These are phyloP conservation scores for Acanthamoeba castellanii DNA, from an alignment of 208 protist genomes.

Conservation along the genomic window DNA sequence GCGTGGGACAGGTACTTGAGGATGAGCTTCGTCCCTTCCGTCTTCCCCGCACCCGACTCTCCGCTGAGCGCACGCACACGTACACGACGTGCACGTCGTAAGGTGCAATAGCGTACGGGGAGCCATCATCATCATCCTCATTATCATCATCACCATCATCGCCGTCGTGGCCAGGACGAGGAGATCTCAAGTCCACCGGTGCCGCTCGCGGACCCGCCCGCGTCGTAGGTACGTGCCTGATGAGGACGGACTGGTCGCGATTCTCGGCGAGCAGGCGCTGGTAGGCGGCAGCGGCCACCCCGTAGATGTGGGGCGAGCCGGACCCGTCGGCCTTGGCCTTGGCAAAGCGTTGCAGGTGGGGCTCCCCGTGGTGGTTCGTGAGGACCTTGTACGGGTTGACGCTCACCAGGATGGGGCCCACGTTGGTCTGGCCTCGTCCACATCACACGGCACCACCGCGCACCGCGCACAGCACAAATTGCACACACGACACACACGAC, in stretches of 20 bases:
- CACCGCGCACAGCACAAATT: too few species aligned
- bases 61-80: too few species aligned
- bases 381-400: conserved; percentile 20
- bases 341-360: neutral
- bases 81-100: too few species aligned
- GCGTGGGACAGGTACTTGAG: conserved; percentile 87
- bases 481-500: neutral
- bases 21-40: conserved; percentile 89
- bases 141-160: too few species aligned
- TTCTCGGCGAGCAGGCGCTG: conserved; percentile 77
- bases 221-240: conserved; percentile 73
- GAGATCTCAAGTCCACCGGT: too few species aligned
- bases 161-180: too few species aligned
- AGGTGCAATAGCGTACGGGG: neutral
- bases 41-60: conserved; percentile 89
- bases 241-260: conserved; percentile 82
- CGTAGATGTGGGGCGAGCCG: conserved; percentile 83
- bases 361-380: neutral
- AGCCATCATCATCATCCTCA: too few species aligned
- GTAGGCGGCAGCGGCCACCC: conserved; percentile 82
- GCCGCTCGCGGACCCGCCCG: too few species aligned
- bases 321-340: conserved; percentile 42
- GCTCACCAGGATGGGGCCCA: neutral
- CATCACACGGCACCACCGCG: too few species aligned
- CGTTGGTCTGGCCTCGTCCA: too few species aligned